Evolutionary conservation across 805 yeast species (phyloP).

Genomic region (Candida rishiriensis): DNA sequence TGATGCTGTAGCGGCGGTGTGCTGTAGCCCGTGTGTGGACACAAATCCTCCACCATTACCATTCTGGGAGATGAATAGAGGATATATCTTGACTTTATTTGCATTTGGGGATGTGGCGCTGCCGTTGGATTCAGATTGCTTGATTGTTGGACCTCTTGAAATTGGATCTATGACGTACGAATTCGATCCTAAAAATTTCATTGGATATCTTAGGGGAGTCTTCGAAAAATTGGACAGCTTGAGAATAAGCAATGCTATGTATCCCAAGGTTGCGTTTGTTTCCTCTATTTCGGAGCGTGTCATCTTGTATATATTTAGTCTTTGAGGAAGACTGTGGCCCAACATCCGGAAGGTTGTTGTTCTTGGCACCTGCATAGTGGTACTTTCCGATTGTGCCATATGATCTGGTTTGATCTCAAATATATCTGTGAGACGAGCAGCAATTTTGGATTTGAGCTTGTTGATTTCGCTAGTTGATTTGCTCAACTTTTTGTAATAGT

Average conservation of each 20-base stretch:
- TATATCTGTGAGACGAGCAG: conserved; percentile 20
- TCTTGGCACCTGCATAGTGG: conserved; percentile 10
- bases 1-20: no score
- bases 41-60: background rate
- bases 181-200: conserved; percentile 42
- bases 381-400: conserved; percentile 7
- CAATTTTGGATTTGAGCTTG: conserved; percentile 23
- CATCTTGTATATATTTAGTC: conserved; percentile 14
- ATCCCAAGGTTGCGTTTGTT: conserved; percentile 46
- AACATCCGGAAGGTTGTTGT: conserved; percentile 28
- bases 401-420: conserved; percentile 29
- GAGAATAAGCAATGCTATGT: conserved; percentile 38
- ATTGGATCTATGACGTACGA: conserved; percentile 47
- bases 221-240: conserved; percentile 37
- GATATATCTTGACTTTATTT: conserved; percentile 36
- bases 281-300: conserved; percentile 33
- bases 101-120: no score
- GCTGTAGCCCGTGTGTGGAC: conserved; percentile 2
- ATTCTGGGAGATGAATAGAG: conserved; percentile 46
- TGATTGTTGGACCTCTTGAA: conserved; percentile 28
- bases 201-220: conserved; percentile 46
- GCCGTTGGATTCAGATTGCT: conserved; percentile 6
- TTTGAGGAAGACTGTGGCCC: conserved; percentile 27
- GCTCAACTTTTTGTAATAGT: background rate
- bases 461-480: conserved; percentile 7